Evolutionary conservation across 2,329 filamentous ascomycete species (phyloP).

Genomic region (Magnaporthales sp.): DNA sequence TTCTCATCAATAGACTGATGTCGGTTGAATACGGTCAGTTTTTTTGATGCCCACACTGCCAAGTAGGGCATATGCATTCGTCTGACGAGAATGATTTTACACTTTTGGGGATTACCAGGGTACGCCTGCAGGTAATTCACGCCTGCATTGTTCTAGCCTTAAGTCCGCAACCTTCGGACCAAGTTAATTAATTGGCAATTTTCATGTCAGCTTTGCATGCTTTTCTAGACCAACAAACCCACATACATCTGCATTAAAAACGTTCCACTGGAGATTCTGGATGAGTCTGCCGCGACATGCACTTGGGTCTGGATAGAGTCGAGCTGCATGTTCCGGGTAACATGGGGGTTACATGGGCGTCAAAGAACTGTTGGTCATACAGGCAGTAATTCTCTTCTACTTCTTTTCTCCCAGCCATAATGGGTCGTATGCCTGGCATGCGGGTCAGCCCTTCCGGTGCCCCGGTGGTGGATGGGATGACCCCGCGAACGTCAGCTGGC

Average conservation of each 20-base stretch:
- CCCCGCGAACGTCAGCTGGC: no score
- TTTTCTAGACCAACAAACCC: not conserved
- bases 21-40: no score
- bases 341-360: not conserved
- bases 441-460: no score
- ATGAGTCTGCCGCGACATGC: not conserved
- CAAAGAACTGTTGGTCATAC: not conserved
- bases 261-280: not conserved
- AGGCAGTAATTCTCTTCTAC: not conserved
- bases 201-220: not conserved
- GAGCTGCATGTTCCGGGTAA: not conserved
- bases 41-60: no score
- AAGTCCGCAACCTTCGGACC: not conserved
- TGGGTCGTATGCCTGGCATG: no score
- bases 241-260: not conserved
- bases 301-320: no score
- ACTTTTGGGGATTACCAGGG: no score
- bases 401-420: no score
- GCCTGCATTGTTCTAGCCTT: not conserved
- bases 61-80: not conserved
- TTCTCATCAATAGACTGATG: no score
- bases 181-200: not conserved
- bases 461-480: no score
- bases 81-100: not conserved
- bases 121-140: no score